Evolutionary conservation across 2,329 filamentous ascomycete genomes (phyloP), one percentile per base, ranked within the genome.

Genomic region (Teratosphaeria zuluensis): DNA sequence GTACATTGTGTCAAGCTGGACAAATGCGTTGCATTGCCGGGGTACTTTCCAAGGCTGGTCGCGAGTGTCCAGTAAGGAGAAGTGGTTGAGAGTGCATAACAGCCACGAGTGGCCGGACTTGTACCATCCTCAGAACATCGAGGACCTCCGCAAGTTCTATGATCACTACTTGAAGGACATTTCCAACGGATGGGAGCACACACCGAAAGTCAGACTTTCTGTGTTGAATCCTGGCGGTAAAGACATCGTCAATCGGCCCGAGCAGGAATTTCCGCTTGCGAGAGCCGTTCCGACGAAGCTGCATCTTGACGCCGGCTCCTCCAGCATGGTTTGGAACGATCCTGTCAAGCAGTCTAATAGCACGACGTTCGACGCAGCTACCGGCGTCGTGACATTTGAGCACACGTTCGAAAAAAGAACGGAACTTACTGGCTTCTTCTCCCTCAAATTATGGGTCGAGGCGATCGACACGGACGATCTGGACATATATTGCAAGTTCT

Each of bases 71-170:
- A 64, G 70, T 14, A 62, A 70, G 4, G 62, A 77, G 9, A 79
- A 79, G 63, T 79, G 77, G 77, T 68, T 79, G n/a, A 70, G 73
- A 0, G 73, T 69, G 66, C 68, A 70, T 54, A 67, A 69, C 12
- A 69, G 66, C 5, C 76, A 79, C 59, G 78, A 80, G 58, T 79
- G 76, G 77, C 74, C 73, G 57, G 77, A 79, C 55, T 62, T 78
- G 1, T 79, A 73, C 59, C 65, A 68, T 8, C 63, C 65, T 0
- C 65, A 74, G 28, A 66, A 70, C 1, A 67, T 65, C 11, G 66
- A 72, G 1, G 76, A 80, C 56, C 68, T 80, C 0, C 60, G 68
- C 6, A 58, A 61, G 0, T 81, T 78, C 66, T 80, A 80, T 57
- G 78, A 80, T 56, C 66, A 64, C 2, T 81, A 76, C 58, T 68